Conservation (phyloP, 2,329 filamentous ascomycete genomes). For the Hymenoscyphus infarciens region DNA sequence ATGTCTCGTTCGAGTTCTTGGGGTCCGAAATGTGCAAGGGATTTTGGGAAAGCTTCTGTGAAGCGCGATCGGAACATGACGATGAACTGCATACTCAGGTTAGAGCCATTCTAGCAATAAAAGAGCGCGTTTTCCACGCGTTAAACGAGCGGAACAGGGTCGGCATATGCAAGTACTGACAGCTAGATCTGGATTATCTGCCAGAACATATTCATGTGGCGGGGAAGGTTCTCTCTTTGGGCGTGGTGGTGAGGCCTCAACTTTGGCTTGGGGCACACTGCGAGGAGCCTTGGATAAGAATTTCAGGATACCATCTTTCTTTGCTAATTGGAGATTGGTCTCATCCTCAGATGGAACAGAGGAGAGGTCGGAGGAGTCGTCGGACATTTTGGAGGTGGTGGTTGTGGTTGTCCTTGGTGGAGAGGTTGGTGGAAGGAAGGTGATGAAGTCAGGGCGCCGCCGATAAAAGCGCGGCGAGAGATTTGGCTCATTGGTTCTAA, state of each 20-base stretch:
- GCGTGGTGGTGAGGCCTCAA: conserved; percentile 58
- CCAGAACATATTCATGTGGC: conserved; percentile 82
- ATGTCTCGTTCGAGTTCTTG: conserved; percentile 92
- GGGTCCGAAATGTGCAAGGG: conserved; percentile 83
- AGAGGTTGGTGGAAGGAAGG: conserved; percentile 5
- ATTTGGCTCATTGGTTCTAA: conserved; percentile 13
- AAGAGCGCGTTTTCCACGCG: conserved; percentile 53
- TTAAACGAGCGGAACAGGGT: conserved; percentile 12
- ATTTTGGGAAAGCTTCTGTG: conserved; percentile 82
- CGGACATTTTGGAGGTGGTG: conserved; percentile 37
- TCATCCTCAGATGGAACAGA: conserved; percentile 54
- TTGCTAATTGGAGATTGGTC: conserved; percentile 47
- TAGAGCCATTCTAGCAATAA: conserved; percentile 32
- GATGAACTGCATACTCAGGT: conserved; percentile 68
- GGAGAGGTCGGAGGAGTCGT: conserved; percentile 62
- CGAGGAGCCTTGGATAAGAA: conserved; percentile 59
- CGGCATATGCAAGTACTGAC: conserved; percentile 60
- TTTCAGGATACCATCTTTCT: conserved; percentile 60
- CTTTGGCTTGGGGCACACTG: conserved; percentile 45
- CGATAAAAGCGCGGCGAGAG: conserved; percentile 13
- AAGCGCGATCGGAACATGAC: conserved; percentile 98
- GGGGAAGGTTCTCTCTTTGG: conserved; percentile 83
- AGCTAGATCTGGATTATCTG: conserved; percentile 88
- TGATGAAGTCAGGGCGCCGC: conserved; percentile 15
- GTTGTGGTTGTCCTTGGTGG: conserved; percentile 18